Evolutionary conservation across 2,329 filamentous ascomycete species (phyloP).

Genomic region (Penicillium brevicompactum): DNA sequence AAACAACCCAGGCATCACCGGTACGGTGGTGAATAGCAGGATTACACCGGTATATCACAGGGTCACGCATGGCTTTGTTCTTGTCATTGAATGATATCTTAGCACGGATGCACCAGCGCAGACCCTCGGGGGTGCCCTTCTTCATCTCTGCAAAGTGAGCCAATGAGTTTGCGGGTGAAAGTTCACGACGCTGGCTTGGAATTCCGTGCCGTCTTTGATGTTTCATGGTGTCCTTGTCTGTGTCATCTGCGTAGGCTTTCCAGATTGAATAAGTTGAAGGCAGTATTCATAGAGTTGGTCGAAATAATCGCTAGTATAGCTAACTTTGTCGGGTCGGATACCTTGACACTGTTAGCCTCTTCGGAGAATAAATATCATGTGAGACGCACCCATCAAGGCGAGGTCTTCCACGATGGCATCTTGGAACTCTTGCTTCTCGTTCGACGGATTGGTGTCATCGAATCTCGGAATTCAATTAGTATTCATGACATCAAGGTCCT

Average conservation of each 20-base stretch:
- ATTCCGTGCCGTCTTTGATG: constrained; percentile 82
- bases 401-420: constrained; percentile 93
- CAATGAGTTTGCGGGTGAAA: constrained; percentile 78
- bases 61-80: constrained; percentile 95
- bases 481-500: no score
- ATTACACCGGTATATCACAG: constrained; percentile 96
- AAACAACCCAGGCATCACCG: constrained; percentile 66
- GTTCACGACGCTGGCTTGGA: constrained; percentile 77
- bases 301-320: constrained; percentile 95
- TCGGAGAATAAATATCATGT: no score
- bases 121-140: constrained; percentile 74
- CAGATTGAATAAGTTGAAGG: constrained; percentile 80
- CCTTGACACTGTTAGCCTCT: no score
- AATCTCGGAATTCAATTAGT: constrained; percentile 39
- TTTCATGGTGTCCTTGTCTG: constrained; percentile 84
- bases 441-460: constrained; percentile 95
- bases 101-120: constrained; percentile 87
- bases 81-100: constrained; percentile 90
- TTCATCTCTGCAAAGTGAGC: constrained; percentile 93
- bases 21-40: constrained; percentile 64
- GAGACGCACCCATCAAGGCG: constrained; percentile 69
- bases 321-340: constrained; percentile 81
- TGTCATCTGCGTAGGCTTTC: constrained; percentile 94
- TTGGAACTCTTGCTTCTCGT: constrained; percentile 96
- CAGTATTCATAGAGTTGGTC: constrained; percentile 86